Evolutionary conservation across 805 yeast species (phyloP), one percentile per base, ranked within the genome.

Genomic region (Ogataea methylovora): DNA sequence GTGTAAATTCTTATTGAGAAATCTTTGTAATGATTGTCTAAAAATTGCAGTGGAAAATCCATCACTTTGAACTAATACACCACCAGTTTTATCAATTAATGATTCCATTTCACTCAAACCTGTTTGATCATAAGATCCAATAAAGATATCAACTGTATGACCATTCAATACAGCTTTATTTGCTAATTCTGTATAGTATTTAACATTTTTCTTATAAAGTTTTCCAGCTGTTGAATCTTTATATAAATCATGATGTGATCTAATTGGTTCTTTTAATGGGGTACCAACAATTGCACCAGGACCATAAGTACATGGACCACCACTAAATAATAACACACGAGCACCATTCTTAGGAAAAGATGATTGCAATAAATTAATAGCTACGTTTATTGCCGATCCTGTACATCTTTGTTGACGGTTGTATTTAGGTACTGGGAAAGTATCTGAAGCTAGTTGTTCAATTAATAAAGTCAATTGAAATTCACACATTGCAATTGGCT

Each of bases 91-190:
- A 45, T 67, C 64, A 33, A 74, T 60, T 9, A 78, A 54, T 12
- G 67, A 61, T 38, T 73, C 78, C 85, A 79, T 79, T 50, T 79
- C 86, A 41, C 59, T 70, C 22, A 79, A 58, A 1, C 86, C 86
- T 29, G 76, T 67, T 52, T 79, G 86, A 52, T 79, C 85, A 50
- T 78, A 78, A 10, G 79, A 67, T 12, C 85, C 85, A 37, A 76
- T 68, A 42, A 77, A 76, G 15, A 77, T 51, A 45, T 76, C 73
- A 30, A 77, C 60, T 5, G 76, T 61, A 35, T 74, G 69, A 1
- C 84, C 83, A 41, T 67, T 63, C 4, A 57, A 42, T 0, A 75
- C 65, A 16, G 74, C 61, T 13, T 48, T 51, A 18, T 61, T 58
- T 3, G 83, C 71, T n/a, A 79, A 51, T 8, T 58, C 56, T 8